A percentile compares a stretch with the other conserved stretches of the same genome.
Conservation (phyloP, 2,329 filamentous ascomycete genomes). For the Cordyceps sp. region DNA sequence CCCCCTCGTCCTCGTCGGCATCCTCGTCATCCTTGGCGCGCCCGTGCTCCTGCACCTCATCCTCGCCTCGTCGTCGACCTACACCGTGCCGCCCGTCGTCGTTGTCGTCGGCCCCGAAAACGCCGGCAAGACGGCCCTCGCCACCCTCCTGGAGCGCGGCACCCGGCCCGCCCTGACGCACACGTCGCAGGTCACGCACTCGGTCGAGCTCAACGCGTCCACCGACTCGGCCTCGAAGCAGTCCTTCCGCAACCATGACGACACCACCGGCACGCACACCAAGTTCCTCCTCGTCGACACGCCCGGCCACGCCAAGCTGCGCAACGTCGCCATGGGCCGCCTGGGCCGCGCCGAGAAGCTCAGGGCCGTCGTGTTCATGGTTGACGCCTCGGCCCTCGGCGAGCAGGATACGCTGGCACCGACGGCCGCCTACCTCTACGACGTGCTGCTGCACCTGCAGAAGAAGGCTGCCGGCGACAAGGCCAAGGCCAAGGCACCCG, state of each 20-base stretch:
- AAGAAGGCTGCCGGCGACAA: constrained; percentile 42
- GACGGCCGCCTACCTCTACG: constrained; percentile 73
- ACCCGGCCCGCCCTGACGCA: constrained; percentile 28
- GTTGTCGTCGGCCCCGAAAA: constrained; percentile 68
- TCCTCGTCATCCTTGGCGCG: constrained; percentile 52
- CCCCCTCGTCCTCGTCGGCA: constrained; percentile 48
- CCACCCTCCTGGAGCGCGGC: constrained; percentile 55
- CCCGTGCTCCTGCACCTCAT: constrained; percentile 65
- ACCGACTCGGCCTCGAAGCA: constrained; percentile 23
- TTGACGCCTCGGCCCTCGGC: constrained; percentile 62
- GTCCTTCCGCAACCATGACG: constrained; percentile 40
- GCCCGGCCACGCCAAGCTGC: constrained; percentile 88
- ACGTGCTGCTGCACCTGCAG: constrained; percentile 71
- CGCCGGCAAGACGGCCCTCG: constrained; percentile 71
- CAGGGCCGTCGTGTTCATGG: constrained; percentile 65
- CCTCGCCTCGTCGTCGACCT: constrained; percentile 49
- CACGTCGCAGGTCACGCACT: constrained; percentile 32
- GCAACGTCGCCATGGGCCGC: constrained; percentile 45
- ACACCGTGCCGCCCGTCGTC: constrained; percentile 56
- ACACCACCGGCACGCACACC: constrained; percentile 37
- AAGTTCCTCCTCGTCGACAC: constrained; percentile 74
- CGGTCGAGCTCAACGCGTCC: constrained; percentile 38
- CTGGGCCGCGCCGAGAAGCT: constrained; percentile 32
- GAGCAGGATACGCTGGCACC: constrained; percentile 47
- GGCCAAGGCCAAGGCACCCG: constrained; percentile 18